Evolutionary conservation across 805 yeast genomes (phyloP).

Genomic region (Wickerhamomyces sydowiorum): DNA sequence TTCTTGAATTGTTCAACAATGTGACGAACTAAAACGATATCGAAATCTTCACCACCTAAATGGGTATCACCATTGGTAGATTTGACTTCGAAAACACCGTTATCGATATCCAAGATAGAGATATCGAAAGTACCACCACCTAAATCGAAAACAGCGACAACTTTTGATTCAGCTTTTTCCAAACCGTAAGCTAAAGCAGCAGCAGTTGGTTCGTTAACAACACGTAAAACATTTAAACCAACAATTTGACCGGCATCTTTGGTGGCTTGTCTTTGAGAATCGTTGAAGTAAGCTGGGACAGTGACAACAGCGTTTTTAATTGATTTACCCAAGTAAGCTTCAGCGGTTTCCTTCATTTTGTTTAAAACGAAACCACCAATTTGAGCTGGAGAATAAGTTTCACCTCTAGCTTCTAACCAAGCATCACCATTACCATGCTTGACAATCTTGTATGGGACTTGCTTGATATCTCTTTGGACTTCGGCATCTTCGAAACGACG

Average conservation of each 20-base stretch:
- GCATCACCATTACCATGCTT: constrained; percentile 65
- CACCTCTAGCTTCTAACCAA: constrained; percentile 43
- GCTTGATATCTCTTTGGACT: constrained; percentile 62
- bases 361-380: constrained; percentile 61
- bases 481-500: constrained; percentile 64
- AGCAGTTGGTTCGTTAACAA: constrained; percentile 80
- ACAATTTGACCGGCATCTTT: constrained; percentile 70
- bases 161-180: constrained; percentile 39
- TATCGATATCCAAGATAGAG: constrained; percentile 70
- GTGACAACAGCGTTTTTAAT: constrained; percentile 75
- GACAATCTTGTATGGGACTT: constrained; percentile 60
- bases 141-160: constrained; percentile 56
- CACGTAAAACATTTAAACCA: constrained; percentile 72
- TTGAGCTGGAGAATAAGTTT: constrained; percentile 61
- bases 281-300: constrained; percentile 82
- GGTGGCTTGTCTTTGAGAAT: constrained; percentile 80
- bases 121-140: constrained; percentile 89
- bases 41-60: constrained; percentile 84
- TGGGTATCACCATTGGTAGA: constrained; percentile 84
- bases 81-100: constrained; percentile 75
- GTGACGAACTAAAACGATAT: constrained; percentile 52
- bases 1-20: constrained; percentile 53
- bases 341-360: constrained; percentile 65
- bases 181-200: constrained; percentile 82
- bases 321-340: constrained; percentile 43